These are phyloP conservation scores for Panaeolus papilionaceus DNA, from an alignment of 768 basidiomycete species.

Conservation along the genomic window DNA sequence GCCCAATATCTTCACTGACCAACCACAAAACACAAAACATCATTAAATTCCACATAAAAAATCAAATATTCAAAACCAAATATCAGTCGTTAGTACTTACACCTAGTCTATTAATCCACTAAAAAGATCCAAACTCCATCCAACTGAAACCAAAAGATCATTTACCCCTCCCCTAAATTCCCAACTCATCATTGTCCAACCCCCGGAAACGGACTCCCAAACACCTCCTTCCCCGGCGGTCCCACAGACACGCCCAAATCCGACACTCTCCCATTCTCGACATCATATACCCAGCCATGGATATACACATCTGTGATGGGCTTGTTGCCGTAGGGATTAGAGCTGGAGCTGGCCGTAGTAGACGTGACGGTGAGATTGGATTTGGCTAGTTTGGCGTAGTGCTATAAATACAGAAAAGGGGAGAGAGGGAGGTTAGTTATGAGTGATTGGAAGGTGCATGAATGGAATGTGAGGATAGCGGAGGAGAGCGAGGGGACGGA, in stretches of 20 bases:
- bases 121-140: too few species aligned
- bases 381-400: slow-evolving; percentile 23
- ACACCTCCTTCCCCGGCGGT: slow-evolving; percentile 40
- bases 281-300: slow-evolving; percentile 68
- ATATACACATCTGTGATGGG: slow-evolving; percentile 40
- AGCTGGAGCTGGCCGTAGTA: neutral
- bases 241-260: slow-evolving; percentile 53
- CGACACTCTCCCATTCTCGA: slow-evolving; percentile 54
- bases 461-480: too few species aligned
- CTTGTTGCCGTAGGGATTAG: slow-evolving; percentile 14
- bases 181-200: slow-evolving; percentile 9
- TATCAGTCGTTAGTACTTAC: too few species aligned
- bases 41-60: too few species aligned
- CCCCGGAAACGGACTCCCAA: slow-evolving; percentile 32
- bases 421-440: neutral
- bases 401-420: slow-evolving; percentile 18
- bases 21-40: too few species aligned
- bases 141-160: too few species aligned
- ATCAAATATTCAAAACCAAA: too few species aligned
- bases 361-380: slow-evolving; percentile 2
- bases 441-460: too few species aligned
- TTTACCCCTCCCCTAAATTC: too few species aligned
- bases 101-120: too few species aligned
- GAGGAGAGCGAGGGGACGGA: too few species aligned
- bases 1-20: too few species aligned